Evolutionary conservation across 83 land plant species (phyloP).

Genomic region (Picea abies): DNA sequence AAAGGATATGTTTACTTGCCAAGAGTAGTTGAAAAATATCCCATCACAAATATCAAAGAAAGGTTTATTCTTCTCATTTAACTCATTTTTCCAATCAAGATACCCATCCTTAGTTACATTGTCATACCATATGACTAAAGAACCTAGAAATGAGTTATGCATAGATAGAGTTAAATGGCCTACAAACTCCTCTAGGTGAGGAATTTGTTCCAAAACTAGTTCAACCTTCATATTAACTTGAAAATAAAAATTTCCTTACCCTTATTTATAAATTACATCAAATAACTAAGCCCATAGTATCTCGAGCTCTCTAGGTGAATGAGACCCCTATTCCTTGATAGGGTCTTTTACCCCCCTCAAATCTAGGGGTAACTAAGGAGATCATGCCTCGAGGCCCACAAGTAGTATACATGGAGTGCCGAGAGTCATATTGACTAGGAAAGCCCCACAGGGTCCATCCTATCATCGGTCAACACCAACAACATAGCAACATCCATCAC

Average conservation of each 20-base stretch:
- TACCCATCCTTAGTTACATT: constrained; percentile 79
- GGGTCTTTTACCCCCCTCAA: no score
- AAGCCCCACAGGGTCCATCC: no score
- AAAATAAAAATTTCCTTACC: constrained; percentile 2
- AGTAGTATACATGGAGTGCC: no score
- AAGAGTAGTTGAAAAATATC: constrained; percentile 76
- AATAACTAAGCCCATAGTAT: background rate
- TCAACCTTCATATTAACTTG: constrained; percentile 84
- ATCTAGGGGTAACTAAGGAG: no score
- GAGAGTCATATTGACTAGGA: no score
- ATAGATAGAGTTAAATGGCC: constrained; percentile 53
- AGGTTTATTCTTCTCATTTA: constrained; percentile 73
- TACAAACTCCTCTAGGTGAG: constrained; percentile 58
- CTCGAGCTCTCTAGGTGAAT: no score
- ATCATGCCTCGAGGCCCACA: no score
- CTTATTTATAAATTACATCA: background rate
- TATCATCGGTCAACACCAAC: no score
- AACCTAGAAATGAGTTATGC: constrained; percentile 35
- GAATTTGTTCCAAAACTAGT: constrained; percentile 36
- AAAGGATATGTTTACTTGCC: constrained; percentile 50
- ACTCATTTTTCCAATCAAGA: constrained; percentile 73
- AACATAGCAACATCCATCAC: no score
- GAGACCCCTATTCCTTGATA: background rate
- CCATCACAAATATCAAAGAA: constrained; percentile 92
- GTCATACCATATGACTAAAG: constrained; percentile 75